Evolutionary conservation across 495 filamentous ascomycete genomes (phyloP), one percentile per base, ranked within the genome.

Genomic region (Baudoinia panamericana): DNA sequence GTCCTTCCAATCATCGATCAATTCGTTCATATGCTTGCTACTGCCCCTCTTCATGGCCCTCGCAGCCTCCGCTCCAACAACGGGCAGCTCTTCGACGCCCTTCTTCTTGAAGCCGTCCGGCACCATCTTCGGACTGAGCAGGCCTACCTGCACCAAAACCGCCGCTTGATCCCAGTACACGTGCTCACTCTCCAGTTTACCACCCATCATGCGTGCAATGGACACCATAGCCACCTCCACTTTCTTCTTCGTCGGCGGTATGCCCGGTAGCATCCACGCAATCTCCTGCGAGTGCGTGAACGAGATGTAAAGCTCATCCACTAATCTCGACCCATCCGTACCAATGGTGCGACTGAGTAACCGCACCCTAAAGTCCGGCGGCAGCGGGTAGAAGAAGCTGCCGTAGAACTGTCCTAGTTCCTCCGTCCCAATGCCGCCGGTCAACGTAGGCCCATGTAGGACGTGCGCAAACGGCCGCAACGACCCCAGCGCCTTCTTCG

Each of bases 161-260:
- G 72, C 78, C 1, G 80, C 83, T 56, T 93, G 84, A 53, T 93
- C 86, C 84, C 84, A 94, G 48, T 81, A 78, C 13, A 87, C 76
- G 50, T 88, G 79, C 58, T 94, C 85, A 37, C 82, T 76, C 53
- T 76, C 85, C 3, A 93, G 63, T 35, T 73, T 73, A 4, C 80
- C 80, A 2, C 72, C 82, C 11, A 83, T 67, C 35, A 90, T 62
- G 42, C 77, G 77, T 20, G 90, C 79, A 9, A 92, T 76, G 46
- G 70, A 75, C 3, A 84, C 79, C 15, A 92, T 62, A 0, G 82
- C 73, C 11, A 93, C 63, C 39, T 81, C 73, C 2, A 90, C 70
- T 23, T 65, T 60, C 36, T 67, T 72, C 30, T 72, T 62, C 1
- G 84, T 93, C 3, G 84, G 70, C 0, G 79, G 73, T 0, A 93